phyloP scores from a whole-genome alignment of 2,329 filamentous ascomycete species.

The Coniochaeta sp. region DNA sequence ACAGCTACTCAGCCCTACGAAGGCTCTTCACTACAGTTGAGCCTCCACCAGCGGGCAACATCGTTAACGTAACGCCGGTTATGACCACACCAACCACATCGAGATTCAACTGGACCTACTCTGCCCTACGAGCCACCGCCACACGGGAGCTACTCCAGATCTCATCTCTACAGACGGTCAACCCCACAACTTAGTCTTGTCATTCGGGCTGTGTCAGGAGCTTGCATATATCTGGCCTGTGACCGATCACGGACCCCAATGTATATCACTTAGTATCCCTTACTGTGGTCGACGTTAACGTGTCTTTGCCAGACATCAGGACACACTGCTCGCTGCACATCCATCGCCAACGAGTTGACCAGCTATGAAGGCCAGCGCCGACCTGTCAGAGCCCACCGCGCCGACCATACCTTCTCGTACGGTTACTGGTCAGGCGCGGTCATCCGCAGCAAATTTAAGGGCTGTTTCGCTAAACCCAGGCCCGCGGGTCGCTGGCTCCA shows the following conservation, averaged over 20 bases:
- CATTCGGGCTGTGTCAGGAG: neutral
- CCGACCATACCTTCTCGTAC: neutral
- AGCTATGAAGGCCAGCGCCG: neutral
- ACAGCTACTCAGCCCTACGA: neutral
- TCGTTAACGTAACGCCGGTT: neutral
- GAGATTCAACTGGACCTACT: neutral
- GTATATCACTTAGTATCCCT: no score
- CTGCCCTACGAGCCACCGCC: conserved; percentile 2
- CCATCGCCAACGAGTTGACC: neutral
- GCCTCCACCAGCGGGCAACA: neutral
- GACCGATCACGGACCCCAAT: neutral
- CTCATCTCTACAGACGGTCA: neutral
- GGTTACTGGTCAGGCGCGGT: neutral
- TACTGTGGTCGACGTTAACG: no score
- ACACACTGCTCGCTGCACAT: neutral
- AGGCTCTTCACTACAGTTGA: neutral
- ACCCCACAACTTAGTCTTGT: neutral
- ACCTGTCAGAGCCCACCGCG: neutral
- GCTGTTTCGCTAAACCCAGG: neutral
- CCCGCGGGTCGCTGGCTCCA: neutral
- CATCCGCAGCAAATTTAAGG: neutral
- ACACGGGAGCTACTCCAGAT: neutral
- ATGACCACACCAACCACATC: neutral
- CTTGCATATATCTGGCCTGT: neutral
- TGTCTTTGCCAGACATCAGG: neutral